Evolutionary conservation across 2,329 filamentous ascomycete species (phyloP), one percentile per base, ranked within the genome.

Genomic region (Phoma herbarum): DNA sequence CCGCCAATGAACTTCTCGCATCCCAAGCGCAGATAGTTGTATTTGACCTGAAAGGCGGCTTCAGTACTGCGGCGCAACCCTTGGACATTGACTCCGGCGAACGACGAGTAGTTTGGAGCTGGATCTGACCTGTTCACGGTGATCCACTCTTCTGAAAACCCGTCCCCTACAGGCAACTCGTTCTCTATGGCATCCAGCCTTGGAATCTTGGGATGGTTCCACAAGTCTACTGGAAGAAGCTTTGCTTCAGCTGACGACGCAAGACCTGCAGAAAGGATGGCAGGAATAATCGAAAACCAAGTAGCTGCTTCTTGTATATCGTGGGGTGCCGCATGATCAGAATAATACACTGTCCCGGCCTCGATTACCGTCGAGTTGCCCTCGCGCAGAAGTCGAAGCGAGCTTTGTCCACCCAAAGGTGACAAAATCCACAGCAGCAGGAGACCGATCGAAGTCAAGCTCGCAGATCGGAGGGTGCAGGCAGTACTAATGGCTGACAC

Each of bases 161-260:
- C 18, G 12, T n/a, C n/a, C n/a, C 35, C 18, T 18, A 9, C 29
- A 31, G 12, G 9, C 20, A 14, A 45, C 1, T 10, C 11, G 5
- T 44, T 29, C 22, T 61, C 54, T n/a, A 58, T 33, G 1, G 26
- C 23, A 4, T 51, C 23, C 4, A 61, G 16, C 6, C 59, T 35
- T 1, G 59, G 54, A 16, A 62, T 29, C 31, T 62, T 62, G 3
- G 54, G 59, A 22, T 62, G 56, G 12, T n/a, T 44, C 52, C 55
- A 62, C 6, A 53, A 20, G 26, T 62, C 59, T 3, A 47, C 37
- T 11, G 55, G 51, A 2, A 14, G 37, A 9, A 41, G 22, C 20
- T 58, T 56, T 1, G 18, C 28, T 28, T 43, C 29, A 2, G 7
- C 18, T 14, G 58, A 57, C 4, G 41, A 10, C 22, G 53, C 39